These are phyloP conservation scores for Leptographium radiaticola DNA, from an alignment of 2,329 filamentous ascomycete species.

Conservation along the genomic window DNA sequence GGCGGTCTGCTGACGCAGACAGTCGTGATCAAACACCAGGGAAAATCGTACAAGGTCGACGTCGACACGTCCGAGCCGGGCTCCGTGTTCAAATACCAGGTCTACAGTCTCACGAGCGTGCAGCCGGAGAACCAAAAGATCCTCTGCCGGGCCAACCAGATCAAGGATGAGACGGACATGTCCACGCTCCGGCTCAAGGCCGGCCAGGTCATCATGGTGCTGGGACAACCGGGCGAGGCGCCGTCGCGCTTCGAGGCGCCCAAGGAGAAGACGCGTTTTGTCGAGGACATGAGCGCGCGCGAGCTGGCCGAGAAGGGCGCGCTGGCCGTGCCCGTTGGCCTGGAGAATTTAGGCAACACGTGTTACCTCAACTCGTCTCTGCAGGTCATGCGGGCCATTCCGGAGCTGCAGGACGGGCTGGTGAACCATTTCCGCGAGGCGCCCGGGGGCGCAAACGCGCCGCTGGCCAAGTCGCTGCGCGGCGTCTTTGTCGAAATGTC, in stretches of 20 bases:
- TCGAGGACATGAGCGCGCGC: slow-evolving; percentile 96
- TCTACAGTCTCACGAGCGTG: slow-evolving; percentile 90
- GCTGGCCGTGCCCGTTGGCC: slow-evolving; percentile 65
- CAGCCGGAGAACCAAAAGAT: slow-evolving; percentile 96
- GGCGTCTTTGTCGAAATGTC: slow-evolving; percentile 83
- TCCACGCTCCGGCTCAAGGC: slow-evolving; percentile 74
- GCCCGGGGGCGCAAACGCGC: slow-evolving; percentile 12
- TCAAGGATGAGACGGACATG: slow-evolving; percentile 90
- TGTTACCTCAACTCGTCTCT: slow-evolving; percentile 97
- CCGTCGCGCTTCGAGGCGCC: slow-evolving; percentile 53
- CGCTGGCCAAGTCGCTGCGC: slow-evolving; percentile 61
- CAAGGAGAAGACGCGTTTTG: slow-evolving; percentile 70
- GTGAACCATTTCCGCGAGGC: slow-evolving; percentile 35
- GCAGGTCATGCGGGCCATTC: slow-evolving; percentile 79
- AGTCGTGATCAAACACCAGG: slow-evolving; percentile 69
- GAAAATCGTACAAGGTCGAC: slow-evolving; percentile 90
- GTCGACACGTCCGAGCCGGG: slow-evolving; percentile 74
- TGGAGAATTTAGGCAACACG: slow-evolving; percentile 91
- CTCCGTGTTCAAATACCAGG: slow-evolving; percentile 89
- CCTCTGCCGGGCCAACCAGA: slow-evolving; percentile 80
- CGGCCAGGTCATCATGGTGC: slow-evolving; percentile 86
- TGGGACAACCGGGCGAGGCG: slow-evolving; percentile 71
- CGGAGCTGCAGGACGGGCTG: slow-evolving; percentile 77
- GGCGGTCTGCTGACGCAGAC: neutral
- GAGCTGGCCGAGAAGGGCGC: slow-evolving; percentile 73